Base-by-base conservation (phyloP, 2,329 filamentous ascomycete species). In the Thelonectria discophora region DNA sequence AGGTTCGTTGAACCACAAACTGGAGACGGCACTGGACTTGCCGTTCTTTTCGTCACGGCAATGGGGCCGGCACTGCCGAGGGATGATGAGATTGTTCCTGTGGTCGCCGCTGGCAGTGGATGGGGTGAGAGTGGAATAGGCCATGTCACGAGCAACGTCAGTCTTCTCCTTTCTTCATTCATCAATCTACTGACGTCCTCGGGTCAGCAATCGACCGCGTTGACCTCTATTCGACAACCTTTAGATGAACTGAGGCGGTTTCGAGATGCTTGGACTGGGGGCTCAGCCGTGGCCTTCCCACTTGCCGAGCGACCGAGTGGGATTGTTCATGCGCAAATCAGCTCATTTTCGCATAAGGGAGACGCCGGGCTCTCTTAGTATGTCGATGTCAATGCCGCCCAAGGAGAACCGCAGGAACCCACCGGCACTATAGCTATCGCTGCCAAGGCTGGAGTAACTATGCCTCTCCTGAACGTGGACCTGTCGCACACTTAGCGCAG, bases 1-100 rank as follows among this genome's bases (percentile, higher is more conserved):
- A 39, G 24, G 13, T 58, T 8, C 27, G 27, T 7, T 30, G 27
- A 8, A 30, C 9, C 2, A 8, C 8, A 30, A 90, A 69, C 82
- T 85, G 76, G 82, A 89, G 17, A 90, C 87, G 10, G 80, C 79
- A 78, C 75, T 82, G 89, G 51, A 90, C 75, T 52, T 83, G 81
- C 81, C 82, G 90, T 6, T 24, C 3, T 24, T 6, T 78, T 85
- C 12, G 81, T 76, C 0, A 82, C 86, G 5, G 82, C 84, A 63
- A 72, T 70, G 24, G 68, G 70, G 24, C 67, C 64, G 12, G 69
- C 69, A 17, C 69, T 64, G 45, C 67, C 69, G 1, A 60, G 54
- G 13, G 66, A 72, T 67, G 65, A 71, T 70, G 54, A 72, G 64
- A 51, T 71, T 67, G 56, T 86, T 87, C 68, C 86, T 77, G 18